Conservation (phyloP, 2,329 filamentous ascomycete species). For the Aureobasidium leucospermi region DNA sequence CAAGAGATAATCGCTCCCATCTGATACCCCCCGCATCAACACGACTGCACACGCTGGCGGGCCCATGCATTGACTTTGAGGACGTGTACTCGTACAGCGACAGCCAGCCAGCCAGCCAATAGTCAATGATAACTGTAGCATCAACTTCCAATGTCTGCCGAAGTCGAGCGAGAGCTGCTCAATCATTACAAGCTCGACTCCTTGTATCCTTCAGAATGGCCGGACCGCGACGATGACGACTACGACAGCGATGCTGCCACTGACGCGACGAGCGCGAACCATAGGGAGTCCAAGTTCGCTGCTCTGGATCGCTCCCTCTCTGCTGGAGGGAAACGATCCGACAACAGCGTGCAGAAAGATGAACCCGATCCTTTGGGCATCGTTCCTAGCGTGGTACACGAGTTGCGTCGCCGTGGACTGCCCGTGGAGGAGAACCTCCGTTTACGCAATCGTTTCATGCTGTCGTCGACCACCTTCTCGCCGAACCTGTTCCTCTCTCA, state of each 20-base stretch:
- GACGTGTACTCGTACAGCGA: too few species aligned
- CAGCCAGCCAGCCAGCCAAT: too few species aligned
- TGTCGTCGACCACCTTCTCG: slow-evolving; percentile 93
- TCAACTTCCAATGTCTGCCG: slow-evolving; percentile 44
- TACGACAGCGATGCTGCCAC: slow-evolving; percentile 55
- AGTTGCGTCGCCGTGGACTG: slow-evolving; percentile 68
- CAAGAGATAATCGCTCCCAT: too few species aligned
- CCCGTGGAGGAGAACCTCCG: slow-evolving; percentile 70
- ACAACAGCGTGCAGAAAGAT: slow-evolving; percentile 79
- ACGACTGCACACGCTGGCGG: too few species aligned
- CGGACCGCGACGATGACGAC: slow-evolving; percentile 70
- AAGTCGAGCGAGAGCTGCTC: slow-evolving; percentile 69
- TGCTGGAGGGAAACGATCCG: slow-evolving; percentile 60
- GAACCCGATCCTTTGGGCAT: slow-evolving; percentile 89
- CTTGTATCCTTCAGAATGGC: slow-evolving; percentile 78
- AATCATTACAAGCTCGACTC: slow-evolving; percentile 84
- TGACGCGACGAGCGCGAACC: slow-evolving; percentile 18
- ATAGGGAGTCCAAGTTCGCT: slow-evolving; percentile 66
- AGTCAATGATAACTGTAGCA: neutral
- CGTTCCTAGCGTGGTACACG: slow-evolving; percentile 75
- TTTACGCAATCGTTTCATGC: slow-evolving; percentile 79
- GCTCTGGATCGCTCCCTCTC: slow-evolving; percentile 63
- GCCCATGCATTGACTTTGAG: too few species aligned
- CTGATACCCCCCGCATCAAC: neutral
- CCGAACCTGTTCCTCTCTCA: slow-evolving; percentile 87